phyloP scores from a whole-genome alignment of 1,139 yeast species.

The Kodamaea sp. region DNA sequence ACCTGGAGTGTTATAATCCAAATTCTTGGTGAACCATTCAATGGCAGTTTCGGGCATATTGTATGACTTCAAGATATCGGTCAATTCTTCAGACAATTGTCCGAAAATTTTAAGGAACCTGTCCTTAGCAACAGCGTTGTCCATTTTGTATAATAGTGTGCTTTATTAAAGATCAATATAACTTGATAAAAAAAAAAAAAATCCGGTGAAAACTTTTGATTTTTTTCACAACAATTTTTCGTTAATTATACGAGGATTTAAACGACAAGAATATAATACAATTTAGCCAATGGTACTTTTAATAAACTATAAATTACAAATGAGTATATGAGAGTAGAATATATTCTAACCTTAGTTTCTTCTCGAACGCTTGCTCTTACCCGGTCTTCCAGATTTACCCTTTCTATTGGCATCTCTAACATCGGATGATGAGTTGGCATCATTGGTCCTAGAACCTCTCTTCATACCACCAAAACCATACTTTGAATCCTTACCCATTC shows the following conservation, averaged over 20 bases:
- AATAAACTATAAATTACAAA: background rate
- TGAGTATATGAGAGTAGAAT: background rate
- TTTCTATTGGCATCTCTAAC: conserved; percentile 43
- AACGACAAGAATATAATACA: too few relatives aligned
- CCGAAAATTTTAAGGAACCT: conserved; percentile 77
- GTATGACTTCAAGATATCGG: conserved; percentile 57
- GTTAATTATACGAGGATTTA: background rate
- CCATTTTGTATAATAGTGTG: conserved; percentile 15
- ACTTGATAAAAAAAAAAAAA: background rate
- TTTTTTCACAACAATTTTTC: too few relatives aligned
- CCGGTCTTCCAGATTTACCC: conserved; percentile 59
- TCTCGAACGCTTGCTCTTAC: conserved; percentile 59
- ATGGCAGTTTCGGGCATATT: conserved; percentile 86
- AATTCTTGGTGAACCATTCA: conserved; percentile 73
- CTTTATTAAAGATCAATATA: conserved; percentile 1
- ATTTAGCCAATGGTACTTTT: background rate
- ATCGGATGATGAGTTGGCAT: conserved; percentile 70
- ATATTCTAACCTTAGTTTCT: conserved; percentile 13
- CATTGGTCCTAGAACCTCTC: conserved; percentile 69
- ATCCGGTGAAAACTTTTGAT: background rate
- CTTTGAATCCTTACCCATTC: conserved; percentile 65
- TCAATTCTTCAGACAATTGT: conserved; percentile 68
- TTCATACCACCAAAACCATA: conserved; percentile 70
- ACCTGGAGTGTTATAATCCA: conserved; percentile 89
- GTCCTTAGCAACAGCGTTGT: conserved; percentile 43